A percentile compares a stretch with the other conserved stretches of the same genome.
Evolutionary conservation across 768 basidiomycete species (phyloP).

Genomic region (Stropharia rugosoannulata): DNA sequence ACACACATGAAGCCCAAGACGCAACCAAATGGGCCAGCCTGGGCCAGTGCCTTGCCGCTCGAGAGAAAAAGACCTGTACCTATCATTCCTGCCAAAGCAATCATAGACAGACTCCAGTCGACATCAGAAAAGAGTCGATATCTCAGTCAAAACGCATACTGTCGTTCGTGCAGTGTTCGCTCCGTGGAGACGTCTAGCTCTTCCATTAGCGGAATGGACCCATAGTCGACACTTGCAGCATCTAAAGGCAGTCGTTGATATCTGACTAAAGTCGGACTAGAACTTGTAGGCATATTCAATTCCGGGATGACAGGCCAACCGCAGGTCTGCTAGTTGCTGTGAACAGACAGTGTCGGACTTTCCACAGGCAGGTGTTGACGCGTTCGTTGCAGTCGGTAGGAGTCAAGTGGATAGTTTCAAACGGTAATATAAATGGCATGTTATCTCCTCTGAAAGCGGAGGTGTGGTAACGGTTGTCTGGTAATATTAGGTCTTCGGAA

Average conservation of each 20-base stretch:
- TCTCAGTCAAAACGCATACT: constrained; percentile 16
- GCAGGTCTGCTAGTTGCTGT: not conserved
- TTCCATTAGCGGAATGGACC: not conserved
- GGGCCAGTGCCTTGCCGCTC: constrained; percentile 44
- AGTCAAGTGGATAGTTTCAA: too few species aligned
- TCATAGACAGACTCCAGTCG: constrained; percentile 27
- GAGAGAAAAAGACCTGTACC: constrained; percentile 60
- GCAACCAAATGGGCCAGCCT: constrained; percentile 53
- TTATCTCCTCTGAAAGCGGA: not conserved
- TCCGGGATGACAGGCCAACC: not conserved
- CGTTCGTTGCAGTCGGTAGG: too few species aligned
- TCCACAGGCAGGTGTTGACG: too few species aligned
- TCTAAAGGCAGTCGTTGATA: constrained; percentile 16
- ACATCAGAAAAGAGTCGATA: not conserved
- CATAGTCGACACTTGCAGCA: not conserved
- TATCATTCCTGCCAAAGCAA: constrained; percentile 35
- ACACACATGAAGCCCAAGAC: constrained; percentile 46
- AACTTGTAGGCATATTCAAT: not conserved
- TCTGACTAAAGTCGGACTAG: constrained; percentile 5
- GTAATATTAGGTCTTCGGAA: not conserved
- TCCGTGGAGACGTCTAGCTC: constrained; percentile 20
- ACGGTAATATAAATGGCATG: too few species aligned
- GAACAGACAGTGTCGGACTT: too few species aligned
- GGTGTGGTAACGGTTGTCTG: not conserved
- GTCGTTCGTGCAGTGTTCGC: constrained; percentile 27